Base-by-base conservation (phyloP, 495 filamentous ascomycete genomes). In the Neurospora sp. region DNA sequence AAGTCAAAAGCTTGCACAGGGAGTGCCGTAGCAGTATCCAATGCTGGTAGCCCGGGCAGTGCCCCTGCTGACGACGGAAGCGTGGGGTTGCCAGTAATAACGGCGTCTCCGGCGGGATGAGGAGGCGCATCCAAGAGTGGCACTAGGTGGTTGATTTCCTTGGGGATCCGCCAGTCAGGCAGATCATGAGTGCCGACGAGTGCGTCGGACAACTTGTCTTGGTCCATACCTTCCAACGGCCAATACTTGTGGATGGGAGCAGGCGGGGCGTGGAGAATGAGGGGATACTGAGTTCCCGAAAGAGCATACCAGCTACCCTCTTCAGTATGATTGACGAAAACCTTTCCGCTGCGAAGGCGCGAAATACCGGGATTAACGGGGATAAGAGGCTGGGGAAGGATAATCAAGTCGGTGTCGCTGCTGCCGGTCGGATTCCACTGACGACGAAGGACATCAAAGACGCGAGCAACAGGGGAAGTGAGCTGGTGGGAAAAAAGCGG, bases 271-370 rank as follows among this genome's bases (percentile, higher is more conserved):
- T 92, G 88, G 10, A 94, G 90, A 27, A 95, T 91, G 8, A 92
- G 79, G n/a, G 96, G 96, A 76, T 97, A 99, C 4, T 89, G 91
- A 71, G 81, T 87, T 70, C 96, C 95, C 0, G 96, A 97, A 81
- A 99, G 88, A 20, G 94, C 96, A 81, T 95, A 99, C 93, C 94
- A 98, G 72, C 93, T 90, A 44, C 94, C 94, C 44, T 85, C 85
- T 74, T 92, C 88, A 8, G 93, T 98, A 71, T 90, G 90, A 77
- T 97, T 96, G 68, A 99, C 87, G 78, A 96, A 97, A 3, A 97
- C 90, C 42, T 89, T 89, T 70, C 86, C 82, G 48, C 87, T 88
- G 37, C 87, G 84, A 17, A 87, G 87, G 69, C 89, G 86, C 5
- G 82, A 81, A 20, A 85, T 86, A 70, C 90, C 89, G 71, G 85